Conservation (phyloP, 2,329 filamentous ascomycete genomes). For the Fusarium aywerte region DNA sequence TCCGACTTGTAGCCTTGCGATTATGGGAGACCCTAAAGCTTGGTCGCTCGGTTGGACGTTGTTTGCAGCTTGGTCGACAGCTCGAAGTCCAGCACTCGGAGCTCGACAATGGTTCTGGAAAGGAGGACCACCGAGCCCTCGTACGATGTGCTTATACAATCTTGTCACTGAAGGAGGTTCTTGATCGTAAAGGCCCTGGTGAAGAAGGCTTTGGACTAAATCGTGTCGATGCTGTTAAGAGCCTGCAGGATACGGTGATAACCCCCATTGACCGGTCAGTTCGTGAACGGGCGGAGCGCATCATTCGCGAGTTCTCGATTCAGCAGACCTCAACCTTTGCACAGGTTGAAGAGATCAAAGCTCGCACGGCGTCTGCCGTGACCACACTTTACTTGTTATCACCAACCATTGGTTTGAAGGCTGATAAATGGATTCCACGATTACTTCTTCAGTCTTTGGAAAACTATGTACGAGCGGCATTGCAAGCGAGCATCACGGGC, state of each 20-base stretch:
- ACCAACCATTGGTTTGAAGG: constrained; percentile 65
- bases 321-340: constrained; percentile 66
- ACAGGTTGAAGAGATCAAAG: constrained; percentile 78
- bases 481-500: constrained; percentile 81
- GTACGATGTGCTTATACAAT: constrained; percentile 86
- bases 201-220: constrained; percentile 83
- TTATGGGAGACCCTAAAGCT: constrained; percentile 84
- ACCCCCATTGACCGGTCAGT: constrained; percentile 78
- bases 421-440: constrained; percentile 70
- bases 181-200: constrained; percentile 72
- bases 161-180: constrained; percentile 77
- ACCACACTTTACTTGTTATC: constrained; percentile 84
- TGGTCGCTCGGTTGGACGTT: constrained; percentile 79
- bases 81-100: constrained; percentile 88
- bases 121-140: constrained; percentile 80
- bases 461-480: constrained; percentile 80
- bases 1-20: constrained; percentile 78
- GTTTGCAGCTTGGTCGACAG: constrained; percentile 83
- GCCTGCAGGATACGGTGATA: constrained; percentile 75
- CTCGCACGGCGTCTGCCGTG: constrained; percentile 78
- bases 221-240: constrained; percentile 76
- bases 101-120: constrained; percentile 54
- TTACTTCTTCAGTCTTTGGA: constrained; percentile 82
- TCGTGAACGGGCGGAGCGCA: constrained; percentile 78
- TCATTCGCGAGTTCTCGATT: constrained; percentile 85